Conservation (phyloP, 1,284 basidiomycete genomes). For the Puccinia coronata region DNA sequence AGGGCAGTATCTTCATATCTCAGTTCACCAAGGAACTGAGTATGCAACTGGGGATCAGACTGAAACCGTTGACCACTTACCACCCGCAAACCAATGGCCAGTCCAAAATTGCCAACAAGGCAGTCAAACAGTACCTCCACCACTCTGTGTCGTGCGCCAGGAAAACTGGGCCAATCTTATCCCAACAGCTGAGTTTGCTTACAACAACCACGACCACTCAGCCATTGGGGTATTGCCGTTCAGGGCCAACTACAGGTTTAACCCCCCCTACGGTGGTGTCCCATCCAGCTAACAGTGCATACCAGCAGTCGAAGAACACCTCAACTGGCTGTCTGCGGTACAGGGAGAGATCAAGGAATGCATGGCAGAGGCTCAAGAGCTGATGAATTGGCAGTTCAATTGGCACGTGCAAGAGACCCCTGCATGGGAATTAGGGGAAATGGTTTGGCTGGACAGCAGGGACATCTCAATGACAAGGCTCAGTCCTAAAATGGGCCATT, state of each 20-base stretch:
- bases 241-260: background rate
- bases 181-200: conserved; percentile 55
- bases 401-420: background rate
- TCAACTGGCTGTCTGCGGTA: background rate
- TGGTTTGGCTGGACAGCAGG: conserved; percentile 31
- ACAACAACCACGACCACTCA: conserved; percentile 58
- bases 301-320: background rate
- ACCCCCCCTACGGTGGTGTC: background rate
- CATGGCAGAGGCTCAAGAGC: too few relatives aligned
- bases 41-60: background rate
- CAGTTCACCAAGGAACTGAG: background rate
- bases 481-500: background rate
- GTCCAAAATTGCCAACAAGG: conserved; percentile 13
- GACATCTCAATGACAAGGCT: background rate
- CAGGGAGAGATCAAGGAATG: background rate
- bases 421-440: background rate
- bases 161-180: conserved; percentile 54
- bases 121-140: conserved; percentile 49
- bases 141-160: conserved; percentile 47
- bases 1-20: conserved; percentile 11
- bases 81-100: conserved; percentile 23
- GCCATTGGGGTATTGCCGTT: conserved; percentile 58
- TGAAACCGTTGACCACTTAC: background rate
- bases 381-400: too few relatives aligned
- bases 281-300: background rate